Conservation (phyloP, 2,329 filamentous ascomycete species). For the Bisporella sp. region DNA sequence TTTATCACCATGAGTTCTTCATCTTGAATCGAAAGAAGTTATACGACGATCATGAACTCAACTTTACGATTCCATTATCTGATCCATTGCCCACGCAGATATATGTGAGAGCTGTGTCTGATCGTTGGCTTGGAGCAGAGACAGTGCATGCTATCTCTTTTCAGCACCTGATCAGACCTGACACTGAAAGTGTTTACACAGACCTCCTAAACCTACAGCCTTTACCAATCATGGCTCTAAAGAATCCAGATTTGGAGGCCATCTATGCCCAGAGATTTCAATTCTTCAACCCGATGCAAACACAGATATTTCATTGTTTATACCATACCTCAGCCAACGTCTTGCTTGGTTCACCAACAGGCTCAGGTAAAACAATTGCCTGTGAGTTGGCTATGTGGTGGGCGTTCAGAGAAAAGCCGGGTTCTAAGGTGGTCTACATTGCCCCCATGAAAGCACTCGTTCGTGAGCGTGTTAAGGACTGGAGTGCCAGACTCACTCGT, state of each 20-base stretch:
- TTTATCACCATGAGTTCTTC: slow-evolving; percentile 97
- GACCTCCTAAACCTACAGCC: slow-evolving; percentile 90
- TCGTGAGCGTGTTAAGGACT: slow-evolving; percentile 92
- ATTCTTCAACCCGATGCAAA: slow-evolving; percentile 99
- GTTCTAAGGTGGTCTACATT: slow-evolving; percentile 97
- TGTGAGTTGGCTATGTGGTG: slow-evolving; percentile 99
- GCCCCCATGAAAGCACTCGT: slow-evolving; percentile 99
- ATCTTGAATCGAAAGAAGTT: slow-evolving; percentile 86
- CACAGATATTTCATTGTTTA: slow-evolving; percentile 93
- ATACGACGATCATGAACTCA: slow-evolving; percentile 93
- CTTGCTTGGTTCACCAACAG: slow-evolving; percentile 88
- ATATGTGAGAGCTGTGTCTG: slow-evolving; percentile 89
- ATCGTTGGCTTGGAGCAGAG: slow-evolving; percentile 94
- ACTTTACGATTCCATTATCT: slow-evolving; percentile 91
- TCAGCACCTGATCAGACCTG: slow-evolving; percentile 92
- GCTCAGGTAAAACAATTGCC: slow-evolving; percentile 95
- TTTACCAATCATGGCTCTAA: slow-evolving; percentile 75
- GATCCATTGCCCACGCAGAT: slow-evolving; percentile 94
- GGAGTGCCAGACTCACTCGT: slow-evolving; percentile 72
- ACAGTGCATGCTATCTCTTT: slow-evolving; percentile 94
- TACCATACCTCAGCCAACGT: slow-evolving; percentile 93
- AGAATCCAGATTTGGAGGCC: slow-evolving; percentile 81
- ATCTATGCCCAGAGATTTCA: slow-evolving; percentile 85
- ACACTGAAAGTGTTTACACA: slow-evolving; percentile 96
- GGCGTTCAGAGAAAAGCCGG: slow-evolving; percentile 90